Base-by-base conservation (phyloP, 169 alveolate species). In the Pseudocohnilembus persalinus region DNA sequence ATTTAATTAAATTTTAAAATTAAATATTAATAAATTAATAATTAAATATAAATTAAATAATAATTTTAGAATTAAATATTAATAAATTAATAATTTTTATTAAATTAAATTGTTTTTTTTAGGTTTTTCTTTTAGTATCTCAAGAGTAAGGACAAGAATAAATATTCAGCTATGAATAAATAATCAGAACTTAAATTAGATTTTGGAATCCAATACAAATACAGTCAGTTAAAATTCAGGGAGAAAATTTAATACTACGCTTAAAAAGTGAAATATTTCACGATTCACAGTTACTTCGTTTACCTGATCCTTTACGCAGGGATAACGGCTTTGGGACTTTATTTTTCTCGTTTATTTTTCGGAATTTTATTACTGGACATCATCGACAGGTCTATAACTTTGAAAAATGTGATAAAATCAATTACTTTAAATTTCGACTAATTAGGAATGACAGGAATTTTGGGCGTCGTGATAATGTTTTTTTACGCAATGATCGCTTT, bases 311-410 rank as follows among this genome's bases (percentile, higher is more conserved):
- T 76, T 31, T 88, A 81, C 74, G 64, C 81, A 26, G 72, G 80
- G 28, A 31, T 88, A 4, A 72, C 92, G 16, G 29, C 76, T 0
- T 77, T 76, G 0, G 92, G 92, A 11, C 35, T 83, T 25, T 31
- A 81, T 28, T 49, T 49, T 49, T 49, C 68, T 4, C 89, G 87
- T 6, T 68, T 90, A 1, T 88, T 90, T 29, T 92, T 90, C 63
- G 31, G 85, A 33, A 78, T 92, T 35, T 83, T 88, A 25, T 89
- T 92, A 1, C 79, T 92, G 20, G 94, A 92, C 64, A 76, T 92
- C 1, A 84, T 92, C 49, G 88, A 88, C 32, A 73, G 95, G 77
- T 76, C 87, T 64, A 85, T 82, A 15, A 87, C 80, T 1, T 79
- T 93, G 11, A 26, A 78, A 29, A 89, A 91, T 63, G 92, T 93